Percentiles rank a stretch among this genome's conserved stretches.
Conservation (phyloP, 345 rosid species). For the Aquilaria malaccensis region DNA sequence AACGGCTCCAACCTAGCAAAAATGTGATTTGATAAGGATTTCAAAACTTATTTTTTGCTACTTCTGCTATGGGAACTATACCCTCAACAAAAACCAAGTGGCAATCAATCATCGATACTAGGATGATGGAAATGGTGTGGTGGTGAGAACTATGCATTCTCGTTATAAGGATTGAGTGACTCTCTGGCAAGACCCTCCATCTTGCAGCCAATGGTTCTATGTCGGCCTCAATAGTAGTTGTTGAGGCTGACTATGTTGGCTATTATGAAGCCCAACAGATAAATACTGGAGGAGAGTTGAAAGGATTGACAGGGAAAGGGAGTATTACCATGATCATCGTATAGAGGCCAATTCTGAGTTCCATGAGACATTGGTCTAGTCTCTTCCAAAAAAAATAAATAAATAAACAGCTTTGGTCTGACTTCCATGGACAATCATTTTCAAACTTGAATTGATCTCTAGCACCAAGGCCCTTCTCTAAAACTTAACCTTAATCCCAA, state of each 20-base stretch:
- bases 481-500: no score
- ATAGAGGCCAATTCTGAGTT: conserved; percentile 1
- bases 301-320: conserved; percentile 9
- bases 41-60: conserved; percentile 26
- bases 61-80: conserved; percentile 54
- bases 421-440: no score
- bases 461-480: no score
- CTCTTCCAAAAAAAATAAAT: no score
- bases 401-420: no score
- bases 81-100: conserved; percentile 47
- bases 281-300: conserved; percentile 29
- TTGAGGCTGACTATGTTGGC: conserved; percentile 65
- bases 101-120: conserved; percentile 63
- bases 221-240: conserved; percentile 43
- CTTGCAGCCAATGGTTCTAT: conserved; percentile 53
- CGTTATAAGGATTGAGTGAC: conserved; percentile 48
- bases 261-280: conserved; percentile 56
- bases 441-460: no score
- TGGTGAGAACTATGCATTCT: conserved; percentile 67
- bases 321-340: neutral
- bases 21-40: conserved; percentile 58
- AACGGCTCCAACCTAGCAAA: conserved; percentile 40
- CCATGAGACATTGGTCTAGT: no score
- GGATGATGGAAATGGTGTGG: conserved; percentile 55
- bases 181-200: conserved; percentile 74